Base-by-base conservation (phyloP, 768 basidiomycete genomes). In the Russula sp. region DNA sequence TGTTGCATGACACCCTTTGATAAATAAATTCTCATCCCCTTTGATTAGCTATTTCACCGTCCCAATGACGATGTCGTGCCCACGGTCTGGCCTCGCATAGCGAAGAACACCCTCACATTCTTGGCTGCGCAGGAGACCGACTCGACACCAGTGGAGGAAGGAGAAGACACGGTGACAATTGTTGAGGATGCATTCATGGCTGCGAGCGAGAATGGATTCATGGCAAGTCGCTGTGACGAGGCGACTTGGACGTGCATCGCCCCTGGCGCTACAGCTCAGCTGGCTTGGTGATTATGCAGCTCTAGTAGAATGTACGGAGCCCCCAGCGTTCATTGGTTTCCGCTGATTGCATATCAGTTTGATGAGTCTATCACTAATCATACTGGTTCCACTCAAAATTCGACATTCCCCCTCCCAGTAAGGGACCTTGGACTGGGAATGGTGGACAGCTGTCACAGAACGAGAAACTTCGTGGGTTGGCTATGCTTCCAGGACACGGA, bases 201-300 rank as follows among this genome's bases (percentile, higher is more conserved):
- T 2, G 75, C 76, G 11, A 84, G 81, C 57, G 84, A 84, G 70
- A 82, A 83, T 59, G 84, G 84, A 9, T 80, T 84, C 63, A 68
- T 71, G 3, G 66, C 82, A 18, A 68, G 78, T 18, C 70, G 70
- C 27, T 70, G 71, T 18, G 57, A 63, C 27, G 71, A 77, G 55
- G 49, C 67, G 34, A 54, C 72, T 8, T 82, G 81, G 81, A 77
- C 69, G 57, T 81, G 80, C 65, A 72, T 71, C 10, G 71, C 77
- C 42, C 73, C 77, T 0, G 80, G 81, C 9, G 69, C 72, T 20
- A 57, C 71, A 16, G 73, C 67, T 2, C 62, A 66, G 32, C 63
- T 77, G 50, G 62, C 59, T 22, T 75, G 72, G 72, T 59, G 37
- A 57, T 22, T 2, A n/a, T 48, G 45, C 81, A 6, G 88, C 88